phyloP scores from a whole-genome alignment of 371 early-diverging fungal species.

The Choanephora cucurbitarum region DNA sequence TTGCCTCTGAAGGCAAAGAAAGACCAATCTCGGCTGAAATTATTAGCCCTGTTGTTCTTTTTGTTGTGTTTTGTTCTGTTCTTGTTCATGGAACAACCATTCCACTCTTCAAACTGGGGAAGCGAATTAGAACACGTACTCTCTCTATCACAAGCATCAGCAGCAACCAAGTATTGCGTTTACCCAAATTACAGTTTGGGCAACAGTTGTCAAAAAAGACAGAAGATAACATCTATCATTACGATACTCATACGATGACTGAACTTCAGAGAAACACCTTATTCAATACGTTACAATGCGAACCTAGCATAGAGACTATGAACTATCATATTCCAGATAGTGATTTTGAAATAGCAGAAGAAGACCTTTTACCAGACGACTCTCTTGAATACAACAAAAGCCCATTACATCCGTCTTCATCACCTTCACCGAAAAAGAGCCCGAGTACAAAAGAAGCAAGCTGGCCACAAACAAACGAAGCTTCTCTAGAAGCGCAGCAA shows the following conservation, averaged over 20 bases:
- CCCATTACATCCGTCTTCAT: no score
- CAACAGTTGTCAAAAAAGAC: conserved; percentile 8
- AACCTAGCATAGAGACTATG: neutral
- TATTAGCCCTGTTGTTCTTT: conserved; percentile 68
- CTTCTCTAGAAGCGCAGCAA: neutral
- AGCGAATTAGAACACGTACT: conserved; percentile 42
- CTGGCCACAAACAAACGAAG: no score
- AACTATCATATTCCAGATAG: neutral
- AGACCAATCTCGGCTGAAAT: conserved; percentile 31
- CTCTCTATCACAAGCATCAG: conserved; percentile 39
- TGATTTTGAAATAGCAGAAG: conserved; percentile 28
- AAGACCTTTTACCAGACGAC: conserved; percentile 36
- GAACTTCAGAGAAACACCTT: conserved; percentile 38
- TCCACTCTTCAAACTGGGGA: conserved; percentile 67
- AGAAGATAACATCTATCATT: conserved; percentile 6
- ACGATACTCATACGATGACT: conserved; percentile 19
- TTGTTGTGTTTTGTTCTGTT: conserved; percentile 78
- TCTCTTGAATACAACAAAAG: neutral
- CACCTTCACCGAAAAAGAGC: neutral
- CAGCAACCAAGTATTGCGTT: conserved; percentile 21
- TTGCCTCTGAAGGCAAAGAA: conserved; percentile 32
- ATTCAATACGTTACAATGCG: conserved; percentile 31
- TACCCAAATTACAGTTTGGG: conserved; percentile 31
- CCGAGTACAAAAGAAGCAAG: neutral
- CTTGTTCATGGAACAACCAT: conserved; percentile 86